A percentile compares a stretch with the other conserved stretches of the same genome.
Conservation (phyloP, 2,329 filamentous ascomycete genomes). For the Pseudocercospora pini-densiflorae region DNA sequence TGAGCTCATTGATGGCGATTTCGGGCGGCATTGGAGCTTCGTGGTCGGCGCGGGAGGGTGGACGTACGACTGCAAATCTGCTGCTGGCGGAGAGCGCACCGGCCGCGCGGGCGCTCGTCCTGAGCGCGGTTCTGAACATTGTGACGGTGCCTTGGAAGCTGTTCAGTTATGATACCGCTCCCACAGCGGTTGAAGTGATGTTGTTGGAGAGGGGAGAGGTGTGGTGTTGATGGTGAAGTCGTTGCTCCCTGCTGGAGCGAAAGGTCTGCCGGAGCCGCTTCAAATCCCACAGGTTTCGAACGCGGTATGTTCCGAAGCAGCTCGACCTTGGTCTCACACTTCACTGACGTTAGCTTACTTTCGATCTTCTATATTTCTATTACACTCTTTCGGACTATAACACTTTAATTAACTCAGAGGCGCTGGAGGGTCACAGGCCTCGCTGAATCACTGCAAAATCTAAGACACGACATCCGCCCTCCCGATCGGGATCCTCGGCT, state of each 20-base stretch:
- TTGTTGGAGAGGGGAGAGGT: slow-evolving; percentile 32
- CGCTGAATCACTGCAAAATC: background rate
- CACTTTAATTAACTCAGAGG: background rate
- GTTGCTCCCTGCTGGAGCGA: slow-evolving; percentile 3
- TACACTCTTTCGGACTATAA: background rate
- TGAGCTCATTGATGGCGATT: slow-evolving; percentile 29
- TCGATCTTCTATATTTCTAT: background rate
- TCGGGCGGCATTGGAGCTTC: slow-evolving; percentile 47
- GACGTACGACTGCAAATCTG: slow-evolving; percentile 93
- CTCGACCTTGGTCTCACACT: background rate
- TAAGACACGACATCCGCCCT: background rate
- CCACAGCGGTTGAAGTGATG: slow-evolving; percentile 36
- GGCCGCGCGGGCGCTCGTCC: slow-evolving; percentile 94
- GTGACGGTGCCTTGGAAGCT: slow-evolving; percentile 55
- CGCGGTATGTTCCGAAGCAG: background rate
- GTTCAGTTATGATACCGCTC: slow-evolving; percentile 38
- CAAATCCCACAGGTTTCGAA: background rate
- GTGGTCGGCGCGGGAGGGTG: slow-evolving; percentile 46
- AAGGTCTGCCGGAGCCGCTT: background rate
- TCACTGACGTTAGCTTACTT: background rate
- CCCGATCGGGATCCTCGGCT: slow-evolving; percentile 4
- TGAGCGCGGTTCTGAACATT: slow-evolving; percentile 98
- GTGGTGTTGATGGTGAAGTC: slow-evolving; percentile 29
- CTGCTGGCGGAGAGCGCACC: slow-evolving; percentile 89
- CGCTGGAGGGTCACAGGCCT: background rate